Percentiles rank a stretch among this genome's conserved stretches.
Conservation (phyloP, 2,329 filamentous ascomycete species). For the Aspergillus alliaceus region DNA sequence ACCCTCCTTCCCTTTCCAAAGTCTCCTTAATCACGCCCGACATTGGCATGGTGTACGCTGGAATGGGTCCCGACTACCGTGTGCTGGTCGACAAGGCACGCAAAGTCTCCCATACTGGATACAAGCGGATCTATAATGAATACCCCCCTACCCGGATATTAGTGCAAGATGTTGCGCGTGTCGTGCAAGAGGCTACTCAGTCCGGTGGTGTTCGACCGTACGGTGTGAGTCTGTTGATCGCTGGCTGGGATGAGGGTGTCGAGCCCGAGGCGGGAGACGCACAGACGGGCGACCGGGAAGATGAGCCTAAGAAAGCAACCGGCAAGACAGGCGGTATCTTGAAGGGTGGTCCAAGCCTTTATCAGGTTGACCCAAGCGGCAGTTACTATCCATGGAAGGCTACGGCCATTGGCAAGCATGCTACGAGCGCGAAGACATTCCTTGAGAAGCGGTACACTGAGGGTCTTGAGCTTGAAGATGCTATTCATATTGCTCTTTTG, state of each 20-base stretch:
- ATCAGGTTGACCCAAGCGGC: slow-evolving; percentile 98
- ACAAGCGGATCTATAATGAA: slow-evolving; percentile 99
- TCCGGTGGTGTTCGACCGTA: slow-evolving; percentile 96
- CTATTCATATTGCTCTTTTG: slow-evolving; percentile 94
- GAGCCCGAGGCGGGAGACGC: slow-evolving; percentile 76
- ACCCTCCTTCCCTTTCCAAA: slow-evolving; percentile 92
- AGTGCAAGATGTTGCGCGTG: slow-evolving; percentile 94
- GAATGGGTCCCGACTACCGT: slow-evolving; percentile 98
- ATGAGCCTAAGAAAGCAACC: slow-evolving; percentile 67
- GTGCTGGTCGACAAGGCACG: slow-evolving; percentile 96
- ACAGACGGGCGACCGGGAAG: slow-evolving; percentile 54
- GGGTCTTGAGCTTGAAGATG: slow-evolving; percentile 93
- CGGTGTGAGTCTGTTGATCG: slow-evolving; percentile 91
- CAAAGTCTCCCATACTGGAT: slow-evolving; percentile 96
- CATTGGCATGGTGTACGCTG: slow-evolving; percentile 99
- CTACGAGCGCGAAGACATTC: slow-evolving; percentile 97
- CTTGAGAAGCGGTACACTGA: slow-evolving; percentile 99
- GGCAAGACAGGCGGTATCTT: slow-evolving; percentile 93
- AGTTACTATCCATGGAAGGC: slow-evolving; percentile 99
- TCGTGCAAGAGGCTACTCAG: slow-evolving; percentile 99
- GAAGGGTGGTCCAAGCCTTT: slow-evolving; percentile 94
- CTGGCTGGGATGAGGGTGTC: slow-evolving; percentile 96
- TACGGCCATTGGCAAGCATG: slow-evolving; percentile 97
- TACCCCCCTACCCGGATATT: slow-evolving; percentile 99
- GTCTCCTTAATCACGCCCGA: slow-evolving; percentile 97